Evolutionary conservation across 2,329 filamentous ascomycete species (phyloP).

Genomic region (Sporothrix pallida): DNA sequence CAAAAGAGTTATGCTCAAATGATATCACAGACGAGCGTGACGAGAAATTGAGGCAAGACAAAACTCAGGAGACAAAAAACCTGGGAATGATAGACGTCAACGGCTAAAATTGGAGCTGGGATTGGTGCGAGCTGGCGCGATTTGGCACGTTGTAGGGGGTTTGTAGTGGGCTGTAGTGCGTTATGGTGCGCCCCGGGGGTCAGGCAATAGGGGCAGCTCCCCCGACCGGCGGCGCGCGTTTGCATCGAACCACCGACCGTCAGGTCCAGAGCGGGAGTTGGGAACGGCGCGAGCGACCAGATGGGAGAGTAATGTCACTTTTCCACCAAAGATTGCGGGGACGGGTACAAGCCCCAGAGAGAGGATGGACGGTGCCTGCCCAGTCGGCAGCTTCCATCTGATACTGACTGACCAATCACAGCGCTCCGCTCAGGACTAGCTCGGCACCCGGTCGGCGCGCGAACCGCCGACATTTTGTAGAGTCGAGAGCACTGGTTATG

Average conservation of each 20-base stretch:
- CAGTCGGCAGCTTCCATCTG: neutral
- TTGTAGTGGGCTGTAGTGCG: neutral
- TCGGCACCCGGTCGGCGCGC: constrained; percentile 26
- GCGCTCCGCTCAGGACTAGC: neutral
- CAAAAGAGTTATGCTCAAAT: neutral
- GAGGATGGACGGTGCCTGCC: neutral
- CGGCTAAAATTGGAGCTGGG: constrained; percentile 15
- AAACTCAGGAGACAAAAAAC: neutral
- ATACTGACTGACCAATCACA: constrained; percentile 8
- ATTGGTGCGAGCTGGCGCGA: neutral
- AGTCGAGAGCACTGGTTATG: neutral
- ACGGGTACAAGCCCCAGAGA: neutral
- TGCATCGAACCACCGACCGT: constrained; percentile 19
- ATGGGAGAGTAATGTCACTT: neutral
- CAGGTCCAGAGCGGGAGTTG: neutral
- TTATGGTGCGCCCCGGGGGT: too few relatives aligned
- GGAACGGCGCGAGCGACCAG: constrained; percentile 18
- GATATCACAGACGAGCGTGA: neutral
- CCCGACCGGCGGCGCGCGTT: constrained; percentile 7
- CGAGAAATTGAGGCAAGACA: neutral
- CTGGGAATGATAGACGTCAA: neutral
- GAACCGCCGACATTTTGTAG: constrained; percentile 12
- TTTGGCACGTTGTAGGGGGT: neutral
- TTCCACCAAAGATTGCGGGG: neutral
- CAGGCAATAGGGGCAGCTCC: neutral